Conservation (phyloP, 805 yeast species). For the Cyberlindnera samutprakarnensis region DNA sequence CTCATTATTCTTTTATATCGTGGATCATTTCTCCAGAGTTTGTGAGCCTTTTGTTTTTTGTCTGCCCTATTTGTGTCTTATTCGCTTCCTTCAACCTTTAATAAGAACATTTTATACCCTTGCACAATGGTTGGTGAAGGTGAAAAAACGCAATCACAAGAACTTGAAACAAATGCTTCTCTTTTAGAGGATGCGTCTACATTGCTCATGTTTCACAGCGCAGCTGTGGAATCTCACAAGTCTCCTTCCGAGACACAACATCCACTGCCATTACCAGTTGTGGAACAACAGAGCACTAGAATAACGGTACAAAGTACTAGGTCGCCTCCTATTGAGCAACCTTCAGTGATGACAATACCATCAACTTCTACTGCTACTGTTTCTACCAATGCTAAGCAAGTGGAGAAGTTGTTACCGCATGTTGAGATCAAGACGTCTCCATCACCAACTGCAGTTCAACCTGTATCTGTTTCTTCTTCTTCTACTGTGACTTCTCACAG, state of each 20-base stretch:
- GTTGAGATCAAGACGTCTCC: slow-evolving; percentile 1
- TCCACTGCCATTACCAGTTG: not conserved
- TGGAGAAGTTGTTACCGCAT: slow-evolving; percentile 2
- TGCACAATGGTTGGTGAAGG: too few species aligned
- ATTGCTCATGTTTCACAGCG: slow-evolving; percentile 51
- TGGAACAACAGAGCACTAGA: not conserved
- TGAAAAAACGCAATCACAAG: too few species aligned
- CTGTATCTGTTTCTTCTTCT: too few species aligned
- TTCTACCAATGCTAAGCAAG: not conserved
- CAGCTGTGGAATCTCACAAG: slow-evolving; percentile 30
- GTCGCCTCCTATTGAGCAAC: not conserved
- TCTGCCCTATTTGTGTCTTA: too few species aligned
- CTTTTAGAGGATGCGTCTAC: slow-evolving; percentile 55
- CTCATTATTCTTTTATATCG: too few species aligned
- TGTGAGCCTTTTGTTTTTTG: too few species aligned
- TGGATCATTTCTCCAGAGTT: too few species aligned
- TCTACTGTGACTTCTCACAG: slow-evolving; percentile 1
- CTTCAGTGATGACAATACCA: slow-evolving; percentile 1
- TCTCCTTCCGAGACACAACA: slow-evolving; percentile 1
- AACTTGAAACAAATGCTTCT: slow-evolving; percentile 17
- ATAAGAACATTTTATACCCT: too few species aligned
- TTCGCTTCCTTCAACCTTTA: not conserved
- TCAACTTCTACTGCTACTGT: not conserved
- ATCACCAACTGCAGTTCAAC: too few species aligned
- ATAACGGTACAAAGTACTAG: not conserved